Evolutionary conservation across 805 yeast species (phyloP).

Genomic region (Metschnikowia similis): DNA sequence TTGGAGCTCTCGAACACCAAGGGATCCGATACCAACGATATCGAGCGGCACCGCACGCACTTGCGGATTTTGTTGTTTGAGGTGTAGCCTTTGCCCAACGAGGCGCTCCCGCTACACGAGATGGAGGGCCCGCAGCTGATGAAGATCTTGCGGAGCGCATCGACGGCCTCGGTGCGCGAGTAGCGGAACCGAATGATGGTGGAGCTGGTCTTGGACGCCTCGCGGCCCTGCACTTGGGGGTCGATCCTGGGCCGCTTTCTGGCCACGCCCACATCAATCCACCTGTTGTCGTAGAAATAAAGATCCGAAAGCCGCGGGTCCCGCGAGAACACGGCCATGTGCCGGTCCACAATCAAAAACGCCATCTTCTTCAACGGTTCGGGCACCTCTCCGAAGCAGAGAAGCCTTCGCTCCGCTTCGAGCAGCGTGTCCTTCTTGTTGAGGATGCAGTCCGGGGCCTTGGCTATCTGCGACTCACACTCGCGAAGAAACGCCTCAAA

Average conservation of each 20-base stretch:
- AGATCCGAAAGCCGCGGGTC: slow-evolving; percentile 50
- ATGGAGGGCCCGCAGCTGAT: slow-evolving; percentile 18
- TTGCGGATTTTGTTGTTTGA: slow-evolving; percentile 24
- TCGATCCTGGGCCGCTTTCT: not conserved
- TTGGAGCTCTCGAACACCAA: slow-evolving; percentile 29
- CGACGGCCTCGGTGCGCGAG: slow-evolving; percentile 26
- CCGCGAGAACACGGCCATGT: slow-evolving; percentile 37
- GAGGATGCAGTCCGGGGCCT: slow-evolving; percentile 22
- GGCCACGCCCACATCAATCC: slow-evolving; percentile 50
- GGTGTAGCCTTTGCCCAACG: slow-evolving; percentile 12
- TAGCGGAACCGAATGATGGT: slow-evolving; percentile 17
- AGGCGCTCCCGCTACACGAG: slow-evolving; percentile 10
- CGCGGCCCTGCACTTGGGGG: not conserved
- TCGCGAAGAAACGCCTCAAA: slow-evolving; percentile 63
- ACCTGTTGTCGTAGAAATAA: slow-evolving; percentile 59
- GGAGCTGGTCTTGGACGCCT: not conserved
- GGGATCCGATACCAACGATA: slow-evolving; percentile 40
- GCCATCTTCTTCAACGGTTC: slow-evolving; percentile 38
- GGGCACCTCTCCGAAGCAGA: slow-evolving; percentile 60
- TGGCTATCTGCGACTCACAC: slow-evolving; percentile 40
- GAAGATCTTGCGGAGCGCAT: slow-evolving; percentile 35
- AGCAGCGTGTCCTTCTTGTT: slow-evolving; percentile 18
- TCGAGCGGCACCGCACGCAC: slow-evolving; percentile 40
- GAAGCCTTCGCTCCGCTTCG: slow-evolving; percentile 55
- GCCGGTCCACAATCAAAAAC: slow-evolving; percentile 45